Evolutionary conservation across 148 eudicot species (phyloP), one percentile per base, ranked within the genome.

Genomic region (Persicaria maculosa): DNA sequence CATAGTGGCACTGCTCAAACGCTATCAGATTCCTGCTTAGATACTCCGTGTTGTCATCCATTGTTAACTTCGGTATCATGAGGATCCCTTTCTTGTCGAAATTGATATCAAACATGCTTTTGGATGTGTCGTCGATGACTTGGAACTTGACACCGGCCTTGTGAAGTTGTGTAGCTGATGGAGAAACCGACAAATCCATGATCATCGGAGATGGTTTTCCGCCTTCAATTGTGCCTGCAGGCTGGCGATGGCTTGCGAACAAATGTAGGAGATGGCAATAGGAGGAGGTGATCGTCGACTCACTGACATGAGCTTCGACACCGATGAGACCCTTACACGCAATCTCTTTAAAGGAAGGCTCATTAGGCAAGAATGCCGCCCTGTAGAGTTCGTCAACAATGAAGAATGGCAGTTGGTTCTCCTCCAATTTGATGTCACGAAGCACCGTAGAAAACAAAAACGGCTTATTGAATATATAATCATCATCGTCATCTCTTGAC

Each of bases 1-100:
- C 16, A 44, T 76, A 74, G 44, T 82, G 83, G 44, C 80, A 80
- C 7, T 71, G 81, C 83, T 85, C 87, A 11, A 85, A 76, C n/a
- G 75, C 85, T 71, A 82, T 80, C 25, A 85, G 76, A 74, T 82
- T 85, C 40, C 88, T 54, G 15, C 80, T 61, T n/a, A 52, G 20
- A 7, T 74, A 36, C 54, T 77, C 81, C 5, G 81, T 75, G 6
- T 44, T 58, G 68, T 77, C 85, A 2, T 68, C 17, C 44, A 80
- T 46, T 1, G 4, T 17, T 4, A 82, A 17, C 70, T 17, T 64
- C 3, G 85, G 87, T 6, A 85, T 82, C 58, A 59, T 77, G 74
- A 85, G 71, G n/a, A 72, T 52, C 74, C 87, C 85, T 15, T 47
- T 55, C 14, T 50, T 9, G 14, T 50, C 6, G 47, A 73, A 85